Evolutionary conservation across 108 stramenopile genomes (phyloP), one percentile per base, ranked within the genome.

Genomic region (Pseudonitzschia multiseries): DNA sequence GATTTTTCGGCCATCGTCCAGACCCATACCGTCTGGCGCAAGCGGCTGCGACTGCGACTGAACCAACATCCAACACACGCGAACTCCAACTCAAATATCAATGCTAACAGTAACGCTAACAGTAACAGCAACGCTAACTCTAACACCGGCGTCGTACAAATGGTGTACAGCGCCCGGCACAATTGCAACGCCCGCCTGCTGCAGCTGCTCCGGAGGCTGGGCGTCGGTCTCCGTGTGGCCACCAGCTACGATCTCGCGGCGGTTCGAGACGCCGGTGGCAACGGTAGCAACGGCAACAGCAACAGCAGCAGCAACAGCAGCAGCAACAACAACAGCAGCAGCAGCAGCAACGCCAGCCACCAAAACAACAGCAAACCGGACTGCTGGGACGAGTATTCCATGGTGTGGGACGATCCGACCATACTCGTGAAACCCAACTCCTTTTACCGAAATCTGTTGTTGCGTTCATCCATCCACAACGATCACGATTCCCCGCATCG

Each of bases 1-100:
- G 83, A 84, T 68, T 76, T 81, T 52, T 68, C 75, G n/a, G 31
- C 74, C 24, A 61, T 84, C 17, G 68, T 77, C 15, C 68, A 71
- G 9, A 48, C 70, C 21, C 68, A 75, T 36, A 71, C 67, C n/a
- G 20, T 65, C 18, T 77, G 71, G 65, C 68, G 76, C 6, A 73
- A 64, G 42, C 65, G 36, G 28, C 40, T 74, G 29, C 48, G 48
- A 0, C 40, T 74, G 29, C 48, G 48, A 0, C n/a, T 50, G 27
- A 44, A 53, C 26, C n/a, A n/a, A n/a, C n/a, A n/a, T n/a, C n/a
- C n/a, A n/a, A n/a, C n/a, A n/a, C n/a, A n/a, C n/a, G n/a, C n/a
- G n/a, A n/a, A n/a, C n/a, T n/a, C n/a, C n/a, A n/a, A n/a, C n/a
- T n/a, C n/a, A n/a, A n/a, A n/a, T n/a, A n/a, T n/a, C n/a, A n/a